phyloP scores from a whole-genome alignment of 2,329 filamentous ascomycete genomes.

The Fusarium lateritium region DNA sequence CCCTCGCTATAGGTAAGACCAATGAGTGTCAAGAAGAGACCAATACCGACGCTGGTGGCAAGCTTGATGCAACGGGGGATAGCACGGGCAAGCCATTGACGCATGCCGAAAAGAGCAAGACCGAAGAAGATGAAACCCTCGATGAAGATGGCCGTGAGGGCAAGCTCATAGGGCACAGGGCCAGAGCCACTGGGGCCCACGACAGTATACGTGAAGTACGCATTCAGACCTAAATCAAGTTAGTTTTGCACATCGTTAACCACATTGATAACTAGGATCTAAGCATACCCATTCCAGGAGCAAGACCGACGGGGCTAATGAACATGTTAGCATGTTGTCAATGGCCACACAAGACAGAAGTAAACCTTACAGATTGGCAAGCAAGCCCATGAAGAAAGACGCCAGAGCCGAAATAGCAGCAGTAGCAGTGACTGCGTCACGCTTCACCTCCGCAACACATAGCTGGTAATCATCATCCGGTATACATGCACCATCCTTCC shows the following conservation, averaged over 20 bases:
- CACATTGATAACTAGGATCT: too few relatives aligned
- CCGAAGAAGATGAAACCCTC: constrained; percentile 89
- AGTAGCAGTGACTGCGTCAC: constrained; percentile 87
- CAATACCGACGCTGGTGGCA: constrained; percentile 88
- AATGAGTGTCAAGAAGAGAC: constrained; percentile 83
- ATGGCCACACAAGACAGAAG: background rate
- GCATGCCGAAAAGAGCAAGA: constrained; percentile 83
- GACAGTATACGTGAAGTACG: constrained; percentile 84
- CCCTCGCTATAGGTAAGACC: constrained; percentile 85
- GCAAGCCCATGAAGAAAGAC: constrained; percentile 86
- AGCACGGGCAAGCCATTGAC: constrained; percentile 88
- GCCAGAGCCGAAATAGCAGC: constrained; percentile 85
- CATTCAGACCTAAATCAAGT: constrained; percentile 73
- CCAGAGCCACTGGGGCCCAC: constrained; percentile 82
- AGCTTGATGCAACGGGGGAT: constrained; percentile 90
- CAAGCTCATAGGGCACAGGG: constrained; percentile 79
- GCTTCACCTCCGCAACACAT: constrained; percentile 76
- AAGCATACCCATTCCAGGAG: constrained; percentile 60
- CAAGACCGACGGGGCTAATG: constrained; percentile 55
- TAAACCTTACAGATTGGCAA: constrained; percentile 77
- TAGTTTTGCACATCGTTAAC: background rate
- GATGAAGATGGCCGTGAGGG: constrained; percentile 88
- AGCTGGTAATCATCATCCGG: constrained; percentile 71
- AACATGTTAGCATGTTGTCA: constrained; percentile 11
- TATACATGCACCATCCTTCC: constrained; percentile 64